Percentiles rank a stretch among this genome's conserved stretches.
phyloP scores from a whole-genome alignment of 495 filamentous ascomycete species.

The Neurospora sp. region DNA sequence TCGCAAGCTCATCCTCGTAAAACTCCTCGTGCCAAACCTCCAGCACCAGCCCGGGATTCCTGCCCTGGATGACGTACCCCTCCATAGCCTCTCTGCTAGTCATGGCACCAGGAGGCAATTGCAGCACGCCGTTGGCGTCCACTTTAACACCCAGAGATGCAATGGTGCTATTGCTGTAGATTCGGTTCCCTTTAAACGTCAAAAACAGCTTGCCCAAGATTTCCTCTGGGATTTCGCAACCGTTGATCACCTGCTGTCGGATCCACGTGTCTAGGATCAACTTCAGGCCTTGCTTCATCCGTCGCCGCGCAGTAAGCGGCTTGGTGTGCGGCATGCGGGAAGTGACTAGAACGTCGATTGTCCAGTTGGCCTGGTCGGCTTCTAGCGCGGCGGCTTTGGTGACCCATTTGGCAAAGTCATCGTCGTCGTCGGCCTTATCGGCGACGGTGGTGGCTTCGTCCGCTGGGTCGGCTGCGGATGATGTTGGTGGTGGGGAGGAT shows the following conservation, averaged over 20 bases:
- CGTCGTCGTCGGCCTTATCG: slow-evolving; percentile 58
- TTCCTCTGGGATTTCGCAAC: slow-evolving; percentile 1
- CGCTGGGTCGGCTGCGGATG: not conserved
- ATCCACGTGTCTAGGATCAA: slow-evolving; percentile 14
- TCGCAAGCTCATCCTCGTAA: slow-evolving; percentile 38
- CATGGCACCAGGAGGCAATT: slow-evolving; percentile 19
- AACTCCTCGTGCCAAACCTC: slow-evolving; percentile 62
- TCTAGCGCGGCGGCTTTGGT: slow-evolving; percentile 10
- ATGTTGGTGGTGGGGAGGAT: too few relatives aligned
- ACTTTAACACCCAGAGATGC: slow-evolving; percentile 50
- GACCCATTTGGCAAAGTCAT: slow-evolving; percentile 54
- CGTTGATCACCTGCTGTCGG: not conserved
- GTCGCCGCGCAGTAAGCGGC: slow-evolving; percentile 5
- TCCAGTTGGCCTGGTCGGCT: not conserved
- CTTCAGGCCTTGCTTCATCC: slow-evolving; percentile 11
- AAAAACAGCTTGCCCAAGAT: slow-evolving; percentile 48
- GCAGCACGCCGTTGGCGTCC: slow-evolving; percentile 25
- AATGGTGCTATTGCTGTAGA: slow-evolving; percentile 67
- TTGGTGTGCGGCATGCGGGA: slow-evolving; percentile 8
- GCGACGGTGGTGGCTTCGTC: not conserved
- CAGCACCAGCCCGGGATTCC: slow-evolving; percentile 41
- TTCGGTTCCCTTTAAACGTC: slow-evolving; percentile 64
- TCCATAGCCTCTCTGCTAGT: slow-evolving; percentile 22
- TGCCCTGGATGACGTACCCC: slow-evolving; percentile 6
- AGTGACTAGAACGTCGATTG: slow-evolving; percentile 7